phyloP scores from a whole-genome alignment of 78 protist species.

The Creolimax fragrantissima region DNA sequence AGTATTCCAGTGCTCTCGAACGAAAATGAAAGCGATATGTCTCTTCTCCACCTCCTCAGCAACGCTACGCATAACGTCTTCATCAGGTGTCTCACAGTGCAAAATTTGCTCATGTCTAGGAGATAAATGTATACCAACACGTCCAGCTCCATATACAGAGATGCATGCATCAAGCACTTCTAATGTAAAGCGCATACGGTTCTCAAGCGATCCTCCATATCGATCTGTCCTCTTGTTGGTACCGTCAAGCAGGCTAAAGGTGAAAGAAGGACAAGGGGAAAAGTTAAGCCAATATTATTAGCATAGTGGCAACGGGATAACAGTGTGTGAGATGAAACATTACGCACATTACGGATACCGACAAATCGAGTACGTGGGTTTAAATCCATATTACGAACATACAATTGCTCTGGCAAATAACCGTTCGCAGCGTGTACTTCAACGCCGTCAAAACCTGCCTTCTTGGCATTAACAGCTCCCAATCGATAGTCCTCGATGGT shows the following conservation, averaged over 20 bases:
- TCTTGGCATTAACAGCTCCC: constrained; percentile 42
- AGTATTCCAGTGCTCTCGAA: background rate
- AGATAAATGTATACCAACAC: background rate
- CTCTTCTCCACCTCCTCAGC: background rate
- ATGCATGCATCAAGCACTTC: constrained; percentile 37
- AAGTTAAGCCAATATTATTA: no score
- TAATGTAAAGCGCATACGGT: constrained; percentile 44
- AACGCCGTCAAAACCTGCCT: constrained; percentile 80
- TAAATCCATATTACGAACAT: no score
- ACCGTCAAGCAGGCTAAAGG: constrained; percentile 31
- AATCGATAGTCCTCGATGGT: constrained; percentile 24
- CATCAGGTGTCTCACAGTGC: background rate
- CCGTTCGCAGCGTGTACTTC: constrained; percentile 87
- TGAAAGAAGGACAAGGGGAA: no score
- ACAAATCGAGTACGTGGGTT: no score
- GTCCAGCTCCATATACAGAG: background rate
- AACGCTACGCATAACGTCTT: background rate
- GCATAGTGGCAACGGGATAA: no score
- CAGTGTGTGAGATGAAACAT: no score
- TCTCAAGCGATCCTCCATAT: constrained; percentile 72
- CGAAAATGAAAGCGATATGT: background rate
- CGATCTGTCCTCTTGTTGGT: constrained; percentile 69
- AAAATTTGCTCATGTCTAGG: background rate
- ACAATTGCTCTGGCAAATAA: constrained; percentile 66
- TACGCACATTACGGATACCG: no score